A percentile compares a stretch with the other conserved stretches of the same genome.
Conservation (phyloP, 2,329 filamentous ascomycete genomes). For the Furcasterigmium sp. region DNA sequence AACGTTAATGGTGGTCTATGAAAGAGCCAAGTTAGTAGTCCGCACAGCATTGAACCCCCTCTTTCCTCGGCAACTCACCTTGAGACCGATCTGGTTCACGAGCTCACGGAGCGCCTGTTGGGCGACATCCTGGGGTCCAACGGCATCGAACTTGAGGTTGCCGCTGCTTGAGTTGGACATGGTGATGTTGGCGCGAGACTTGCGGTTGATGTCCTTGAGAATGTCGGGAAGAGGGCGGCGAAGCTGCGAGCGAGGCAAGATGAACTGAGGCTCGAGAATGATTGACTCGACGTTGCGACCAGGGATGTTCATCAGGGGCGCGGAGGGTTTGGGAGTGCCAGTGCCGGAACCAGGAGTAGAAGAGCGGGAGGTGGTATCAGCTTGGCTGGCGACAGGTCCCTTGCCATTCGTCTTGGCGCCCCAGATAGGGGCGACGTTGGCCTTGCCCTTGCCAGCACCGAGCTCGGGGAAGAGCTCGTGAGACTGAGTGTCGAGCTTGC, state of each 20-base stretch:
- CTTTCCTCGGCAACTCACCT: constrained; percentile 45
- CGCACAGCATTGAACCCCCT: too few relatives aligned
- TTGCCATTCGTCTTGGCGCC: constrained; percentile 58
- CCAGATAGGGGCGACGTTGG: constrained; percentile 70
- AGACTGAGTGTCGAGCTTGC: constrained; percentile 79
- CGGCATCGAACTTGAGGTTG: constrained; percentile 75
- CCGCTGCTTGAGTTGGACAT: constrained; percentile 70
- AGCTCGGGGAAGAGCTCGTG: constrained; percentile 94
- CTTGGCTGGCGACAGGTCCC: constrained; percentile 48
- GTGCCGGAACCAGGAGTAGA: constrained; percentile 60
- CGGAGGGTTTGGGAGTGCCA: constrained; percentile 34
- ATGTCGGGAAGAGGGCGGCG: constrained; percentile 83
- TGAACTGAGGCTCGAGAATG: constrained; percentile 66
- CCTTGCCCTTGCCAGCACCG: constrained; percentile 64
- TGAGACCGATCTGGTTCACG: constrained; percentile 79
- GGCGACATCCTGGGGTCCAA: constrained; percentile 76
- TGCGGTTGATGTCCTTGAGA: constrained; percentile 86
- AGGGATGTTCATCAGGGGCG: constrained; percentile 67
- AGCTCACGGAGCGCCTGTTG: constrained; percentile 86
- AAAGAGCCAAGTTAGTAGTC: constrained; percentile 3
- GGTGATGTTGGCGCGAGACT: constrained; percentile 80
- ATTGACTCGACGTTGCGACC: constrained; percentile 78
- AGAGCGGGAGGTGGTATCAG: constrained; percentile 52
- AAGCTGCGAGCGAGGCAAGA: constrained; percentile 71
- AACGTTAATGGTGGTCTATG: constrained; percentile 59